A percentile compares a stretch with the other conserved stretches of the same genome.
Conservation (phyloP, 2,329 filamentous ascomycete species). For the Penicillium griseofulvum region DNA sequence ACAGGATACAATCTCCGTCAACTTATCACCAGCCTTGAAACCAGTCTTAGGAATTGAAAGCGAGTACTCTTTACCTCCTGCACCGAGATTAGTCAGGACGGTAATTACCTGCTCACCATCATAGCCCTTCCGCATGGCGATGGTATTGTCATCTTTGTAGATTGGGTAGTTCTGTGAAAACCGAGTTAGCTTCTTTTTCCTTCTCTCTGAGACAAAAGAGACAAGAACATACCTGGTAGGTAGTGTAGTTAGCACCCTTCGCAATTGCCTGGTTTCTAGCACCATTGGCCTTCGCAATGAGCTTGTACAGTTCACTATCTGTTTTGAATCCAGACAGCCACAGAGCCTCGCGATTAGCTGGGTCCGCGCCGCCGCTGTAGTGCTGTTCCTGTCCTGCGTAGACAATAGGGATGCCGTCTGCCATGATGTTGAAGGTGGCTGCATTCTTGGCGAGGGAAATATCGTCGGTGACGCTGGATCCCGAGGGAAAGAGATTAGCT, state of each 20-base stretch:
- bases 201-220: neutral
- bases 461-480: slow-evolving; percentile 26
- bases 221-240: slow-evolving; percentile 29
- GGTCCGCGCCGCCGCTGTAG: slow-evolving; percentile 50
- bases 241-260: slow-evolving; percentile 38
- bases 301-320: slow-evolving; percentile 48
- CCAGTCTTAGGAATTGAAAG: slow-evolving; percentile 27
- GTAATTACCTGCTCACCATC: slow-evolving; percentile 43
- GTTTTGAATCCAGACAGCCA: slow-evolving; percentile 56
- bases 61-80: slow-evolving; percentile 24
- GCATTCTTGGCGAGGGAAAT: slow-evolving; percentile 56
- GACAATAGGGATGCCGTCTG: slow-evolving; percentile 61
- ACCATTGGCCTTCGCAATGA: slow-evolving; percentile 49
- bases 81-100: slow-evolving; percentile 46
- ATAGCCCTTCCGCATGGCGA: slow-evolving; percentile 45
- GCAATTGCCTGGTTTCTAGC: slow-evolving; percentile 47
- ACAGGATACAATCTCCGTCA: slow-evolving; percentile 41
- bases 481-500: neutral
- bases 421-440: slow-evolving; percentile 58
- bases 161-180: slow-evolving; percentile 37
- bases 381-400: slow-evolving; percentile 67
- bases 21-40: slow-evolving; percentile 20
- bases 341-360: slow-evolving; percentile 54
- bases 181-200: neutral
- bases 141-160: slow-evolving; percentile 44